These are phyloP conservation scores for Taphrina populina DNA, from an alignment of 1,139 yeast species.

Conservation along the genomic window DNA sequence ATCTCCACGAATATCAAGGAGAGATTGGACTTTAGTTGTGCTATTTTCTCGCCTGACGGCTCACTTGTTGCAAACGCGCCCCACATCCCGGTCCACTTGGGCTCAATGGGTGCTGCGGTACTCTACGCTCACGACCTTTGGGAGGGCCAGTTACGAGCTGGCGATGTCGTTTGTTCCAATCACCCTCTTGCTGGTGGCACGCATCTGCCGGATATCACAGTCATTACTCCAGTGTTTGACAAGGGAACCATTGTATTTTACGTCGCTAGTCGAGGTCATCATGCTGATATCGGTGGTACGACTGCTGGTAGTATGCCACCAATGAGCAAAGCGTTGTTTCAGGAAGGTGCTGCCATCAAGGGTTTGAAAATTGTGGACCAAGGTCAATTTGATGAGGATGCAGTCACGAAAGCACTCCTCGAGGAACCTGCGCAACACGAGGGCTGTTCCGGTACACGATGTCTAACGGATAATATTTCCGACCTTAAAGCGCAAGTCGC, in stretches of 20 bases:
- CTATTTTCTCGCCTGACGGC: slow-evolving; percentile 65
- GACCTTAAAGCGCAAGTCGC: slow-evolving; percentile 68
- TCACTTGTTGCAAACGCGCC: slow-evolving; percentile 76
- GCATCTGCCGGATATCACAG: slow-evolving; percentile 68
- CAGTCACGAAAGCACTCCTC: slow-evolving; percentile 51
- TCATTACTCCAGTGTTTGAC: slow-evolving; percentile 74
- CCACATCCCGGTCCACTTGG: slow-evolving; percentile 75
- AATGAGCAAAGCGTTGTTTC: slow-evolving; percentile 58
- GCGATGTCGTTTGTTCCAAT: slow-evolving; percentile 67
- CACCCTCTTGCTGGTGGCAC: slow-evolving; percentile 75
- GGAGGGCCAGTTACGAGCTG: slow-evolving; percentile 56
- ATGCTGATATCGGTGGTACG: slow-evolving; percentile 67
- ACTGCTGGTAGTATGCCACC: slow-evolving; percentile 69
- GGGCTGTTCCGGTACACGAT: slow-evolving; percentile 63
- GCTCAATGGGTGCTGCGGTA: slow-evolving; percentile 75
- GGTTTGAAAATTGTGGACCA: slow-evolving; percentile 57
- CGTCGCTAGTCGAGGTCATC: slow-evolving; percentile 68
- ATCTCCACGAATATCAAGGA: slow-evolving; percentile 75
- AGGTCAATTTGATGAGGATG: slow-evolving; percentile 59
- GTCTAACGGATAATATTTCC: slow-evolving; percentile 59
- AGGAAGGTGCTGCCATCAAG: slow-evolving; percentile 63
- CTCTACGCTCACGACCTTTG: slow-evolving; percentile 60
- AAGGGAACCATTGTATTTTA: slow-evolving; percentile 52
- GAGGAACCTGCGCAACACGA: slow-evolving; percentile 56
- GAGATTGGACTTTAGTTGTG: slow-evolving; percentile 73